Evolutionary conservation across 306 rosid species (phyloP), one percentile per base, ranked within the genome.

Genomic region (Cyamopsis tetragonoloba): DNA sequence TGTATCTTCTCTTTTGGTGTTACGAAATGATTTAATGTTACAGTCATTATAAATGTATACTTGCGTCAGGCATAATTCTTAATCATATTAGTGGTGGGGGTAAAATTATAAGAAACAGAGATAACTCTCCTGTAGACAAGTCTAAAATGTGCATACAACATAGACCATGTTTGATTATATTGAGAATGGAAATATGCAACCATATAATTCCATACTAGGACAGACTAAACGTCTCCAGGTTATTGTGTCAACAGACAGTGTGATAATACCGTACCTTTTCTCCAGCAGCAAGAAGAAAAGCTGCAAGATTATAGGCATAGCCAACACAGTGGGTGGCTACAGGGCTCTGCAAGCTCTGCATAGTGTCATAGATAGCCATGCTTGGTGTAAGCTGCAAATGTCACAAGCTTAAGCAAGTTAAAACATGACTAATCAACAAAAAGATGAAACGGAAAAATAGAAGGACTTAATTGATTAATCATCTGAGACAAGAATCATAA

Each of bases 261-360:
- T 12, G 61, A 48, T 58, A 35, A 47, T 24, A 53, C 15, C 31
- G 48, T 71, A 93, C 99, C 99, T 93, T 93, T 53, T 77, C 92
- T 77, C 99, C 99, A 71, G 92, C 97, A 49, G 96, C 85, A 78
- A 93, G 90, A 72, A 93, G 80, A 83, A 88, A 90, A 42, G 95
- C 85, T 39, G 96, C 88, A 37, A 93, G 79, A 75, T 82, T 86
- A 73, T 84, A 84, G 48, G 97, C 95, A 75, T 56, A 84, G 46
- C 99, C 99, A 50, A 93, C 76, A 59, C 99, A 93, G 67, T 85
- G 91, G 49, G 99, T 93, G 73, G 79, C 81, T 35, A 93, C 85
- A 62, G 99, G 77, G 79, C 89, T 86, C 41, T 90, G 71, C 82
- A 93, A 82, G 86, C 96, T 93, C 71, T 85, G 91, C 96, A 90